phyloP scores from a whole-genome alignment of 2,329 filamentous ascomycete species.

The Trichoderma simmonsii region DNA sequence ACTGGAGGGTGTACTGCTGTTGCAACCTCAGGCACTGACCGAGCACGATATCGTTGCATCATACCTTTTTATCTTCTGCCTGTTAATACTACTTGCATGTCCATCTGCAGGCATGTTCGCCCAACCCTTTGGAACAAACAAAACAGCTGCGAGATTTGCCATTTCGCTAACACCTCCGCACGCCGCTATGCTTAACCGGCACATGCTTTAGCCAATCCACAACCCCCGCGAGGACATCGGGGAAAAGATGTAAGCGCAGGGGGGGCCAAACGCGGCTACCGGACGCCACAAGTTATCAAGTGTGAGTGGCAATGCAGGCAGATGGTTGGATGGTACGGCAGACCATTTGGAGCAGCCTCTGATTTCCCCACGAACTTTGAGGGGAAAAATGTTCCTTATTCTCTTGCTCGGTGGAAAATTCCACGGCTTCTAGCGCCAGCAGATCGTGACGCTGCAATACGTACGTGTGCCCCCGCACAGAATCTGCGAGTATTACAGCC shows the following conservation, averaged over 20 bases:
- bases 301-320: not conserved
- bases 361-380: conserved; percentile 1
- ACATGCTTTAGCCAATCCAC: not conserved
- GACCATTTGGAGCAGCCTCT: not conserved
- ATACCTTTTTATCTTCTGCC: not conserved
- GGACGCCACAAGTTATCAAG: not conserved
- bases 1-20: not conserved
- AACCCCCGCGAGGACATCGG: conserved; percentile 1
- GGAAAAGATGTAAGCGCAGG: conserved; percentile 2
- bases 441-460: not conserved
- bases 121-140: not conserved
- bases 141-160: not conserved
- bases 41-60: not conserved
- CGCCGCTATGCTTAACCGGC: conserved; percentile 11
- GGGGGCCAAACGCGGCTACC: not conserved
- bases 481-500: not conserved
- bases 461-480: not conserved
- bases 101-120: not conserved
- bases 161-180: conserved; percentile 2
- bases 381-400: not conserved
- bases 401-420: conserved; percentile 5
- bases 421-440: conserved; percentile 16
- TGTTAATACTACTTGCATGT: not conserved
- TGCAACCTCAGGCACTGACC: not conserved
- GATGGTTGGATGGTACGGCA: not conserved